A percentile compares a stretch with the other conserved stretches of the same genome.
Evolutionary conservation across 805 yeast species (phyloP).

Genomic region (Ogataea methylovora): DNA sequence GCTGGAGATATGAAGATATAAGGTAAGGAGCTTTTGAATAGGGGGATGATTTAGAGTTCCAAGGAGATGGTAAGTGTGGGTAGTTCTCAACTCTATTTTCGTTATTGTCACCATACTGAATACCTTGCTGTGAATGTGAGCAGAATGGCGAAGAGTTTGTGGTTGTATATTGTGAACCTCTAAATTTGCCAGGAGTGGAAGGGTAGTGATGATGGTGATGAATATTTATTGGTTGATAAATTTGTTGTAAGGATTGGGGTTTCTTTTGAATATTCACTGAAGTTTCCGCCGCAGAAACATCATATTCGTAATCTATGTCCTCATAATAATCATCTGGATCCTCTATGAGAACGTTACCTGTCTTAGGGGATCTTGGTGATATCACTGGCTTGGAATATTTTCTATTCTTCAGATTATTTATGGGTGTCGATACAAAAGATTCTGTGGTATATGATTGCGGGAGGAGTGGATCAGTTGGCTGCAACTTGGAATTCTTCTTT

Average conservation of each 20-base stretch:
- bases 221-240: not conserved
- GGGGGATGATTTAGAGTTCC: conserved; percentile 47
- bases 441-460: too few species aligned
- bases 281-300: not conserved
- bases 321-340: not conserved
- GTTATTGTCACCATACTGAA: not conserved
- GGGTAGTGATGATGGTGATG: conserved; percentile 3
- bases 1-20: conserved; percentile 54
- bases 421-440: too few species aligned
- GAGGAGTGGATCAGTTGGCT: too few species aligned
- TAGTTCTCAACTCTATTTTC: not conserved
- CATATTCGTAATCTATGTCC: not conserved
- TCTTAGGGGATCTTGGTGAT: too few species aligned
- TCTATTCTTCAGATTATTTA: too few species aligned
- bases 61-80: conserved; percentile 44
- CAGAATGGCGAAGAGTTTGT: too few species aligned
- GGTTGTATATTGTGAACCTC: not conserved
- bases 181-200: not conserved
- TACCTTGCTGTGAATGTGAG: too few species aligned
- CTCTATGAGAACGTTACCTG: too few species aligned
- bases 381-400: too few species aligned
- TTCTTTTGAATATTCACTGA: too few species aligned
- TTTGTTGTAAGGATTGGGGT: not conserved
- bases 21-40: conserved; percentile 47
- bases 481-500: too few species aligned